phyloP scores from a whole-genome alignment of 352 stramenopile genomes.

The Phytophthora lateralis region DNA sequence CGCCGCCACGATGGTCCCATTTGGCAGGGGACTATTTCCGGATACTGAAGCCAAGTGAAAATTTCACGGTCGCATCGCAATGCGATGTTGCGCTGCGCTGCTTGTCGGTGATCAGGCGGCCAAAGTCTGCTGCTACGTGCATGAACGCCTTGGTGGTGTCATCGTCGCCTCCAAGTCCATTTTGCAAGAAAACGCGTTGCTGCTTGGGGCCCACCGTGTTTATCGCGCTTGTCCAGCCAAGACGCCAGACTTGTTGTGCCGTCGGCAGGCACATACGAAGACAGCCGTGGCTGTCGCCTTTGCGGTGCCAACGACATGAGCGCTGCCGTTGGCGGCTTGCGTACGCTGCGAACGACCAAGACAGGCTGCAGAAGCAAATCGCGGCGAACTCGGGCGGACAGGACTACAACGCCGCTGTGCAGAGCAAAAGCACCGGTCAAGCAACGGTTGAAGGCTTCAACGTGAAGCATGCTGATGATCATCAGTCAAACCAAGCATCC shows the following conservation, averaged over 20 bases:
- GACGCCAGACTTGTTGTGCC: not conserved
- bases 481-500: not conserved
- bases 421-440: not conserved
- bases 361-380: not conserved
- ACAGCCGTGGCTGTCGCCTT: not conserved
- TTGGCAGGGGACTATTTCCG: slow-evolving; percentile 8
- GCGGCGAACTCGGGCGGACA: not conserved
- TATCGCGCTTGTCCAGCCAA: not conserved
- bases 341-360: too few species aligned
- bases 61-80: not conserved
- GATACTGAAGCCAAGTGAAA: slow-evolving; percentile 13
- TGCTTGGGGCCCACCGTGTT: slow-evolving; percentile 12
- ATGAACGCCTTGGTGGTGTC: slow-evolving; percentile 6
- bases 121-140: not conserved
- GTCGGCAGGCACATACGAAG: not conserved
- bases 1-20: not conserved
- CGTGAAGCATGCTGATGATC: not conserved
- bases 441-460: not conserved
- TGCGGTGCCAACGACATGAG: not conserved
- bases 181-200: slow-evolving; percentile 25
- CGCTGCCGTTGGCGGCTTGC: not conserved
- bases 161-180: not conserved
- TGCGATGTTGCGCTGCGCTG: too few species aligned
- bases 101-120: not conserved
- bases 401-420: not conserved